Base-by-base conservation (phyloP, 805 yeast species). In the Ogataea paradorogensis region DNA sequence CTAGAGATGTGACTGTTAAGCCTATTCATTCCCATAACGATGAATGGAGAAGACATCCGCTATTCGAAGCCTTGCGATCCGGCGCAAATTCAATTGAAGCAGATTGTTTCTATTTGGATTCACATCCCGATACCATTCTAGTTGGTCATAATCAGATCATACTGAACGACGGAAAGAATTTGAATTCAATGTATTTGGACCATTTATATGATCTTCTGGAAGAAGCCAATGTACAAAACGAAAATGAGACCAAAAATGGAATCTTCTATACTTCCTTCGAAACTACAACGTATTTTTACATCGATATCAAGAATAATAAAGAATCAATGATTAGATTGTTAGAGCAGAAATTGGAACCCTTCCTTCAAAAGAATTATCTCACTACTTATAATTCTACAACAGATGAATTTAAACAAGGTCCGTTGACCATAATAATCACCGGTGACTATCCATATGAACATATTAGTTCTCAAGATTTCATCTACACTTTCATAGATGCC, bases 1-100 rank as follows among this genome's bases (percentile, higher is more conserved):
- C 63, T 8, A 49, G 51, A 26, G 63, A 55, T 40, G 56, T 54
- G 8, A 20, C 42, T 7, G 38, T 58, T 5, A 40, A 58, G 32
- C 66, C 68, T 27, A 64, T 80, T 16, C 88, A 82, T 53, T 78
- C 85, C 1, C 88, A 82, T 54, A 82, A 82, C 52, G 87, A 82
- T 55, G 82, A 82, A 57, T 78, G 84, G 82, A 62, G 87, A 51
- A 43, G 53, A 3, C 51, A 63, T 4, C 87, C 87, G 1, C 62
- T 82, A 3, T 67, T 74, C 36, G 82, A 80, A 43, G 87, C 86
- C 0, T 55, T 70, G 9, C 50, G 55, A 4, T 45, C 53, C 15
- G 89, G 87, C 2, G 68, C 74, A 26, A 66, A 67, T 30, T 74
- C 83, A 34, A 67, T 81, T 1, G 89, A 82, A 58, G 81, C 82